These are phyloP conservation scores for Penicillium cataractarum DNA, from an alignment of 495 filamentous ascomycete species.

Conservation along the genomic window DNA sequence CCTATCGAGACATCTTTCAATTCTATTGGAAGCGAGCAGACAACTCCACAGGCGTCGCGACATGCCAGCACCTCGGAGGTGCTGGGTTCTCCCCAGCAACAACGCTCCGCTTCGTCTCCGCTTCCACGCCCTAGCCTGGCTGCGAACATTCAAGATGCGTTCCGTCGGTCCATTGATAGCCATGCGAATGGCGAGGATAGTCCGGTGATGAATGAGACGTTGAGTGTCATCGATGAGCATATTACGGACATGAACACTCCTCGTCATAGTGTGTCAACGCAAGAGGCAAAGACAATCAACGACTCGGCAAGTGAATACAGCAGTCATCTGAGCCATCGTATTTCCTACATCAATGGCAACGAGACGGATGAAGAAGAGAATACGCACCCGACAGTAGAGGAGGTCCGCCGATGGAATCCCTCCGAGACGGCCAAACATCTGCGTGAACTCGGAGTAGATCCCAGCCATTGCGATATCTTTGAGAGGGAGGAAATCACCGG, in stretches of 20 bases:
- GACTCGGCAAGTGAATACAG: constrained; percentile 93
- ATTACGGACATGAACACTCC: constrained; percentile 91
- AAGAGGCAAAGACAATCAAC: constrained; percentile 61
- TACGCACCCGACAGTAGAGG: constrained; percentile 56
- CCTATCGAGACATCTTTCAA: constrained; percentile 25
- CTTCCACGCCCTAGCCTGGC: constrained; percentile 44
- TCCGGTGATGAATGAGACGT: constrained; percentile 92
- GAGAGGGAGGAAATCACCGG: constrained; percentile 95
- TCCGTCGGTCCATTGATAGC: constrained; percentile 48
- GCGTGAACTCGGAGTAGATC: constrained; percentile 78
- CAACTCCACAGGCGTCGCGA: constrained; percentile 52
- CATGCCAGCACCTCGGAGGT: constrained; percentile 45
- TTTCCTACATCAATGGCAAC: constrained; percentile 89
- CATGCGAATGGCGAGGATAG: constrained; percentile 60
- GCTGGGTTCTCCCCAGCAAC: constrained; percentile 36
- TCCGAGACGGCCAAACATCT: constrained; percentile 82
- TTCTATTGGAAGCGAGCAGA: constrained; percentile 41
- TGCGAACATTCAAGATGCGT: constrained; percentile 50
- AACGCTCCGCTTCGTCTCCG: constrained; percentile 48
- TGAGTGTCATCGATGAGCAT: constrained; percentile 97
- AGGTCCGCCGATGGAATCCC: constrained; percentile 76
- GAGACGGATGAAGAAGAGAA: constrained; percentile 77
- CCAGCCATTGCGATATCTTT: constrained; percentile 88
- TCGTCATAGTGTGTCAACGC: constrained; percentile 56
- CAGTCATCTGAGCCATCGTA: constrained; percentile 70